phyloP scores from a whole-genome alignment of 805 yeast genomes.

The Saccharomycopsis fermentans region DNA sequence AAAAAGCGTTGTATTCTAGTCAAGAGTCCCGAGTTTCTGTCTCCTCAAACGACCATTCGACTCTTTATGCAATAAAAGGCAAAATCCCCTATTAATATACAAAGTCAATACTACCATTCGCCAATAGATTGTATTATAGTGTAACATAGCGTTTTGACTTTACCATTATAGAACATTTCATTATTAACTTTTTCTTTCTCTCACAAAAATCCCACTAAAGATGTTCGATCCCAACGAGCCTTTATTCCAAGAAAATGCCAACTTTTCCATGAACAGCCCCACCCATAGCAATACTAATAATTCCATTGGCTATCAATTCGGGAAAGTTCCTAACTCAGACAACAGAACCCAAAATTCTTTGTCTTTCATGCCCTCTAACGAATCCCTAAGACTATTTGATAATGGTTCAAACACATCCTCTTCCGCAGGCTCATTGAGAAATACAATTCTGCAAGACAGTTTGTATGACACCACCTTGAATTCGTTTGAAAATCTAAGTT shows the following conservation, averaged over 20 bases:
- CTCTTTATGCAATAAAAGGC: not conserved
- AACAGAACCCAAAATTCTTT: not conserved
- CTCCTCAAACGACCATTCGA: not conserved
- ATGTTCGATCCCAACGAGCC: not conserved
- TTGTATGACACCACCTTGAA: not conserved
- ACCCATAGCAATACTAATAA: not conserved
- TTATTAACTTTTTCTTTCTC: no score
- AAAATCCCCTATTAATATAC: not conserved
- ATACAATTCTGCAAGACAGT: conserved; percentile 2
- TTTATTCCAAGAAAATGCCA: not conserved
- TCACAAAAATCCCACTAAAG: no score
- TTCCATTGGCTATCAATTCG: not conserved
- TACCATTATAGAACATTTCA: not conserved
- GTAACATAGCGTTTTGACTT: not conserved
- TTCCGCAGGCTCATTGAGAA: conserved; percentile 2
- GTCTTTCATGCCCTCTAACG: conserved; percentile 9
- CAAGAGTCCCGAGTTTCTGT: no score
- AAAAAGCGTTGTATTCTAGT: no score
- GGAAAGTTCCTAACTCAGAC: not conserved
- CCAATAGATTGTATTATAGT: conserved; percentile 1
- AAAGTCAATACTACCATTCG: not conserved
- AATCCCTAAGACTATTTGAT: conserved; percentile 7
- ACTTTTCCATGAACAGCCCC: not conserved
- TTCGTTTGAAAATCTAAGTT: not conserved
- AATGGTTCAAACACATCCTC: not conserved